Evolutionary conservation across 768 basidiomycete species (phyloP), one percentile per base, ranked within the genome.

Genomic region (Lepiota brunneoincarnata): DNA sequence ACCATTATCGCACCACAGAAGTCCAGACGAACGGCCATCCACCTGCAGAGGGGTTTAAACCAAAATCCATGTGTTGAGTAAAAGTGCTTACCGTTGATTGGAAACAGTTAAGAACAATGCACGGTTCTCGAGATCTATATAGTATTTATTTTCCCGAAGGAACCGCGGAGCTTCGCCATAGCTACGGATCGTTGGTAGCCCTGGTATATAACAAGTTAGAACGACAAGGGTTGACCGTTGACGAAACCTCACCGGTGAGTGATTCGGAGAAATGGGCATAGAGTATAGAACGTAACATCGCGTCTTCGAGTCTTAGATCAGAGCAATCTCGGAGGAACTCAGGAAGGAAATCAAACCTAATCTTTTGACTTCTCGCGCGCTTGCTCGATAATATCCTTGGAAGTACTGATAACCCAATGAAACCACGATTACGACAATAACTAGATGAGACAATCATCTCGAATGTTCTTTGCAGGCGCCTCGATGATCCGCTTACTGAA

Each of bases 251-350:
- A 72, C 89, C 62, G n/a, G 83, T 83, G 3, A 92, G 71, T 1
- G 84, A 87, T 66, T 91, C 90, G 0, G 86, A 81, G 63, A 91
- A 87, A 61, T 89, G 87, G 0, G 87, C 79, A 64, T 91, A 91
- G 7, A 92, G 75, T 9, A 86, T 69, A 2, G 86, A 88, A 35
- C 89, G 85, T 4, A 91, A 74, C 71, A 87, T 81, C 6, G 85
- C 76, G 64, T 90, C 89, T 82, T 48, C 11, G 60, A 1, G 49
- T 24, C 20, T 41, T 31, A 42, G 20, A 36, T 6, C n/a, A 11
- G 31, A 23, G 41, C 15, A 20, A 40, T 39, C 7, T 9, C n/a
- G 40, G 3, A 24, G 17, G 38, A 40, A 17, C 18, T 31, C 31
- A 45, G 36, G 36, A 6, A 18, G 6, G 17, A 43, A 47, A 7